Evolutionary conservation across 345 rosid genomes (phyloP).

Genomic region (Gossypium anomalum): DNA sequence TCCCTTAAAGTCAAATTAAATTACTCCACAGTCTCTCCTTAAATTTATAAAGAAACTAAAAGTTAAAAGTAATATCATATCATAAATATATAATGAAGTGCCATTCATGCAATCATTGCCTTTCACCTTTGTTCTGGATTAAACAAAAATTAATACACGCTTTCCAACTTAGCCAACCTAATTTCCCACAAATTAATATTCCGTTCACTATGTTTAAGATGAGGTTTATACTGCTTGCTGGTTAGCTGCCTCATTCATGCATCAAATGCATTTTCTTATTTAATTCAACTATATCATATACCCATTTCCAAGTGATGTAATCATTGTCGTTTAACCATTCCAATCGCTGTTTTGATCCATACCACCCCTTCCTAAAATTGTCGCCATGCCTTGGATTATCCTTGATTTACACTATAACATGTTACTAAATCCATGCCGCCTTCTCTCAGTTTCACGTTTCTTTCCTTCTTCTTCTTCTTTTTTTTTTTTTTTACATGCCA

Average conservation of each 20-base stretch:
- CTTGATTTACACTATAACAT: too few relatives aligned
- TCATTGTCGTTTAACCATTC: not conserved
- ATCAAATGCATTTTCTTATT: not conserved
- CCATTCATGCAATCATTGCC: conserved; percentile 27
- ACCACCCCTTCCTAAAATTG: too few relatives aligned
- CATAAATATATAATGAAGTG: not conserved
- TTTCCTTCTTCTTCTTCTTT: too few relatives aligned
- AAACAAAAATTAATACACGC: not conserved
- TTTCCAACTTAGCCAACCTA: conserved; percentile 4
- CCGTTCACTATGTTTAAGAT: not conserved
- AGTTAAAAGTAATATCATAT: not conserved
- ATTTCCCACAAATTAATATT: not conserved
- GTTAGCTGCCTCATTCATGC: not conserved
- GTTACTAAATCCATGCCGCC: too few relatives aligned
- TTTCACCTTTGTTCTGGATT: not conserved
- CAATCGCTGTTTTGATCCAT: too few relatives aligned
- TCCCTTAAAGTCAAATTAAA: conserved; percentile 13
- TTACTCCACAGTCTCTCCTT: too few relatives aligned
- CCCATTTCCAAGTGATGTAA: not conserved
- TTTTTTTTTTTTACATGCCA: too few relatives aligned
- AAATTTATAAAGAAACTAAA: not conserved
- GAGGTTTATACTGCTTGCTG: not conserved
- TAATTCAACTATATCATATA: not conserved
- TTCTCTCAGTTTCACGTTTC: too few relatives aligned
- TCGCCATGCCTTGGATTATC: too few relatives aligned